phyloP scores from a whole-genome alignment of 148 eudicot species.

The Gaultheria prostrata region DNA sequence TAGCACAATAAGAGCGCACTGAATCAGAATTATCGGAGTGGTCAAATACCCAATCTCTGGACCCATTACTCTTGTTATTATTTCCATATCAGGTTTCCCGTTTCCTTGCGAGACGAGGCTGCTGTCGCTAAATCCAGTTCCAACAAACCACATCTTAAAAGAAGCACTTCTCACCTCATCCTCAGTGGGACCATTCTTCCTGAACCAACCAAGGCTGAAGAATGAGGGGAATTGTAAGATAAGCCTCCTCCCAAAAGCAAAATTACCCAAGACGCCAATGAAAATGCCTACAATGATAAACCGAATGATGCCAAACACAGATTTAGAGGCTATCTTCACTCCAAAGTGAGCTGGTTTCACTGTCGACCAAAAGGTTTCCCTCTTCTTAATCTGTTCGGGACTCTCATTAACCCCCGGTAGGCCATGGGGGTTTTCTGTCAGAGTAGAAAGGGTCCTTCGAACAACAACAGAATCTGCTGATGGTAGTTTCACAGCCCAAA shows the following conservation, averaged over 20 bases:
- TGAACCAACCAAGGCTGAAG: slow-evolving; percentile 76
- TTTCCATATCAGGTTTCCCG: slow-evolving; percentile 57
- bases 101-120: slow-evolving; percentile 28
- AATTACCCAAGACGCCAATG: slow-evolving; percentile 55
- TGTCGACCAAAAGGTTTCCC: slow-evolving; percentile 71
- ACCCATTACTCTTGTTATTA: slow-evolving; percentile 79
- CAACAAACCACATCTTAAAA: slow-evolving; percentile 94
- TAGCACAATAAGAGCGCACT: slow-evolving; percentile 63
- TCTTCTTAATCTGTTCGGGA: slow-evolving; percentile 40
- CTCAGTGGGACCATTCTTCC: slow-evolving; percentile 74
- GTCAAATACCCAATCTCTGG: slow-evolving; percentile 83
- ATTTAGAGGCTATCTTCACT: slow-evolving; percentile 69
- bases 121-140: slow-evolving; percentile 55
- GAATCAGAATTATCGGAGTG: slow-evolving; percentile 69
- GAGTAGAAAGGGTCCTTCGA: slow-evolving; percentile 58
- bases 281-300: slow-evolving; percentile 51
- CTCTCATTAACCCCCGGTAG: slow-evolving; percentile 65
- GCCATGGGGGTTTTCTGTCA: slow-evolving; percentile 70
- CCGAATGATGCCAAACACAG: slow-evolving; percentile 42
- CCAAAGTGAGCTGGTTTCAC: slow-evolving; percentile 88
- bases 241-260: slow-evolving; percentile 66
- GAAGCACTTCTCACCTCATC: slow-evolving; percentile 77
- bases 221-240: slow-evolving; percentile 72
- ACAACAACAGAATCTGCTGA: slow-evolving; percentile 84
- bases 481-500: slow-evolving; percentile 84